Evolutionary conservation across 2,329 filamentous ascomycete species (phyloP).

Genomic region (Trichoderma koningii): DNA sequence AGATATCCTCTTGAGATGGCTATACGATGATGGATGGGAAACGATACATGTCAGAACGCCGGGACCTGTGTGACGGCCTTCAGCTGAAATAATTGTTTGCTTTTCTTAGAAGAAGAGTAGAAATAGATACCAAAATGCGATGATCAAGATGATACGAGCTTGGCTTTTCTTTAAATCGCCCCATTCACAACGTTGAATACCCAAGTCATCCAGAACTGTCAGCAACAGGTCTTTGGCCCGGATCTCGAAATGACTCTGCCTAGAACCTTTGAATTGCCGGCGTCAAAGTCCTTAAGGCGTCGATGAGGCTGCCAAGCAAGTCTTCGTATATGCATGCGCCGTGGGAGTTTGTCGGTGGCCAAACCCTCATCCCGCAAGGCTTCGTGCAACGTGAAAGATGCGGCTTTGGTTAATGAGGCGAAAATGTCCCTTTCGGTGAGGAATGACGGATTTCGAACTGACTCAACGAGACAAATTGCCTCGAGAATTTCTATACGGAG

Average conservation of each 20-base stretch:
- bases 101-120: not conserved
- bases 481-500: too few species aligned
- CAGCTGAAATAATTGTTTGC: not conserved
- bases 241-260: too few species aligned
- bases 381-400: not conserved
- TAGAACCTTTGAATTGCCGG: too few species aligned
- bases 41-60: not conserved
- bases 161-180: too few species aligned
- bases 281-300: not conserved
- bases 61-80: not conserved
- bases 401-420: not conserved
- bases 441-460: too few species aligned
- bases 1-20: not conserved
- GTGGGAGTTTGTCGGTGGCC: not conserved
- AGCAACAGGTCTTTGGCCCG: too few species aligned
- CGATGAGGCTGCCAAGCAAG: not conserved
- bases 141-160: not conserved
- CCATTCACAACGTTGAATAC: too few species aligned
- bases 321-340: not conserved
- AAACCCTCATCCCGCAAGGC: not conserved
- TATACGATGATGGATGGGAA: not conserved
- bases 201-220: too few species aligned
- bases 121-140: not conserved
- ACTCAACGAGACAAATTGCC: too few species aligned
- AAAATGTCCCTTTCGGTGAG: too few species aligned